Evolutionary conservation across 176 grass and related monocot species (phyloP).

Genomic region (Phragmites australis): DNA sequence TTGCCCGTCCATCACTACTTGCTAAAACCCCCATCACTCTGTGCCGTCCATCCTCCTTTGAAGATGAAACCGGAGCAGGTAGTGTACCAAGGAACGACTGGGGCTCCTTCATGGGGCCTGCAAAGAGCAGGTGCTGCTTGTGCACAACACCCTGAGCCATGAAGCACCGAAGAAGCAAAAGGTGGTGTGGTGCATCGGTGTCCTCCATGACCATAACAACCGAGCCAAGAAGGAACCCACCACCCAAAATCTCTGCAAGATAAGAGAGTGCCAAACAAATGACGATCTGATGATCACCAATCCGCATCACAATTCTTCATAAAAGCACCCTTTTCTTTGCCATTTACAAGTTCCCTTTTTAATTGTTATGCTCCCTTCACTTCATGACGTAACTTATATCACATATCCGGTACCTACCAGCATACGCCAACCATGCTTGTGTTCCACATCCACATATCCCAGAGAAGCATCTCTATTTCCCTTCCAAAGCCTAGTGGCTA

Average conservation of each 20-base stretch:
- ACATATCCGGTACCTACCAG: not conserved
- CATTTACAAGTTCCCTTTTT: not conserved
- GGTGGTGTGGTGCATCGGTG: conserved; percentile 73
- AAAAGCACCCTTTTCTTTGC: not conserved
- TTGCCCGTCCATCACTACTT: conserved; percentile 37
- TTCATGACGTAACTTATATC: not conserved
- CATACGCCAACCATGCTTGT: not conserved
- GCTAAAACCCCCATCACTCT: conserved; percentile 13
- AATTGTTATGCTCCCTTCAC: not conserved
- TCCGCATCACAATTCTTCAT: not conserved
- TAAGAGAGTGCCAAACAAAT: not conserved
- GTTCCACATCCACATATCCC: not conserved
- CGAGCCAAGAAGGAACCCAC: conserved; percentile 74
- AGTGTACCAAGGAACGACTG: conserved; percentile 78
- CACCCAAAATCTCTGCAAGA: conserved; percentile 73
- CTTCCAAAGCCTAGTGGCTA: not conserved
- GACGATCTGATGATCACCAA: not conserved
- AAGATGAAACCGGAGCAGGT: conserved; percentile 54
- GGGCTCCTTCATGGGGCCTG: conserved; percentile 61
- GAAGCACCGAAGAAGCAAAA: conserved; percentile 79
- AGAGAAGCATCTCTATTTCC: not conserved
- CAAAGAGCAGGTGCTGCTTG: conserved; percentile 78
- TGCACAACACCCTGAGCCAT: conserved; percentile 85
- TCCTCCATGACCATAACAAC: conserved; percentile 96
- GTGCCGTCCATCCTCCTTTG: conserved; percentile 53